Evolutionary conservation across 2,329 filamentous ascomycete genomes (phyloP), one percentile per base, ranked within the genome.

Genomic region (Alternaria sp.): DNA sequence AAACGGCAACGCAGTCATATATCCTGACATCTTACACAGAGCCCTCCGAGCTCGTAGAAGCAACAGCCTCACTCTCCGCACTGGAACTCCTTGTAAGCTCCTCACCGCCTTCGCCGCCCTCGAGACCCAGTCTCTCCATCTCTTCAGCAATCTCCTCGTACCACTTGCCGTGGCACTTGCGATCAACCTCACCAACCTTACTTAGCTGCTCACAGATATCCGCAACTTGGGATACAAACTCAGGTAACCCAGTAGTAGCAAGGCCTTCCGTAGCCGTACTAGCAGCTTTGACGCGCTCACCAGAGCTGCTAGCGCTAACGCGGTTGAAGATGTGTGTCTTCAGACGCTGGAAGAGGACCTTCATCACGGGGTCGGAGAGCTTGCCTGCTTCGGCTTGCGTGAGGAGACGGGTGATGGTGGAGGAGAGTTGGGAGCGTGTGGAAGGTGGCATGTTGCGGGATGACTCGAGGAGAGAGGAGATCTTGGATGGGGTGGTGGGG

Each of bases 221-320:
- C 30, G 89, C 84, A 13, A 93, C 88, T 64, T 86, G 87, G 26
- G 87, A 86, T 15, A 91, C 89, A 75, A 93, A 93, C 78, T 94
- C 91, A 0, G 89, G 89, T 60, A 94, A 80, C 0, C 91, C 91
- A 17, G 91, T 84, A 3, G 86, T 85, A 0, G 90, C 90, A 8
- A 94, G 84, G 61, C 87, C 89, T 77, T 93, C 91, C 11, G 87
- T 88, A 0, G 90, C 90, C 0, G 85, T 88, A 69, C 87, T 91
- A 0, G 90, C 89, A 12, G 88, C 89, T 70, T 88, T 88, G 61
- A 91, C 88, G 71, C 91, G 89, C 74, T 93, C 91, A 54, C 86
- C 89, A 5, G 89, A 87, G 56, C 89, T 91, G 23, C 84, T 86
- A 5, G 91, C 89, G 45, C 87, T 85, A 28, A 93, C 81, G 17